These are phyloP conservation scores for Corchorus olitorius DNA, from an alignment of 345 rosid genomes.

Conservation along the genomic window DNA sequence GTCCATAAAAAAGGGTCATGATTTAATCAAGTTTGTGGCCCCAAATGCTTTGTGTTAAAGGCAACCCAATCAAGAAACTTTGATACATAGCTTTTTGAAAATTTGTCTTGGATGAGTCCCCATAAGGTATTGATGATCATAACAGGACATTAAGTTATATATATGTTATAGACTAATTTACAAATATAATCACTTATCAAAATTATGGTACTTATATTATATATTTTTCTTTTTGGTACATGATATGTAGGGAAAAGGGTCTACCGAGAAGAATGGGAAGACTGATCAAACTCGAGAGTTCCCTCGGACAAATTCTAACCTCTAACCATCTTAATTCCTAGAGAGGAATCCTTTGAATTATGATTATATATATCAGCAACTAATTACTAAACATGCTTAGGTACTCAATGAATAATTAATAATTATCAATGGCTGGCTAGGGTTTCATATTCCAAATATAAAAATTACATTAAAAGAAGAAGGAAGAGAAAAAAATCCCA, in stretches of 20 bases:
- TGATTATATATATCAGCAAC: neutral
- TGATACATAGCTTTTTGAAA: constrained; percentile 10
- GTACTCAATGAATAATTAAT: neutral
- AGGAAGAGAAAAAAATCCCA: neutral
- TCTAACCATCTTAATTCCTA: too few species aligned
- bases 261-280: too few species aligned
- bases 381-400: neutral
- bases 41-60: neutral
- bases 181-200: too few species aligned
- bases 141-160: neutral
- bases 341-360: too few species aligned
- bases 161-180: neutral
- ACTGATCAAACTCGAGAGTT: too few species aligned
- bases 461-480: too few species aligned
- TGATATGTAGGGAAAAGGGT: too few species aligned
- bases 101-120: constrained; percentile 4
- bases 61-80: constrained; percentile 24
- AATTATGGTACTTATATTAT: too few species aligned
- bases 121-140: neutral
- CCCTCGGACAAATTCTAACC: too few species aligned
- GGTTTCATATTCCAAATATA: neutral
- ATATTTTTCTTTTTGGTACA: too few species aligned
- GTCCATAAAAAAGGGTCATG: constrained; percentile 1
- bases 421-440: neutral
- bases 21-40: constrained; percentile 27